phyloP scores from a whole-genome alignment of 768 basidiomycete genomes.

The Rhizopogon rudus region DNA sequence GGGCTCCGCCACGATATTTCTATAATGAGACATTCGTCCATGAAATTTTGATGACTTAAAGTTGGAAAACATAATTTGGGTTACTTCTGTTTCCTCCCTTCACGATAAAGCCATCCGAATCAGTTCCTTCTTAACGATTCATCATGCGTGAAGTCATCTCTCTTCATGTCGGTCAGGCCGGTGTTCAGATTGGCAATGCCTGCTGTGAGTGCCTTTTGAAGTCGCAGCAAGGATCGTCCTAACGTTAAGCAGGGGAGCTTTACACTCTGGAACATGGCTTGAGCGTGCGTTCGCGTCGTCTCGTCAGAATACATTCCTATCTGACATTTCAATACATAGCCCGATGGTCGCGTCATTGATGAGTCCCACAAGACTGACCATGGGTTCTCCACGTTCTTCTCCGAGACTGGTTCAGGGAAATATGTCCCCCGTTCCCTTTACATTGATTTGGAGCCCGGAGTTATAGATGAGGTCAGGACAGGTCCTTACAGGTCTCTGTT shows the following conservation, averaged over 20 bases:
- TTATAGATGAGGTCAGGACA: conserved; percentile 90
- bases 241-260: conserved; percentile 70
- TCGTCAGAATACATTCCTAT: neutral
- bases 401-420: conserved; percentile 89
- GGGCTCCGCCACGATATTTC: conserved; percentile 15
- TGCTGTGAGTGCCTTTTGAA: conserved; percentile 64
- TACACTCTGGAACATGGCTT: conserved; percentile 98
- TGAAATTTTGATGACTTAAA: conserved; percentile 16
- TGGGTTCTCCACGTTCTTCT: conserved; percentile 98
- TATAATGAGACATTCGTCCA: conserved; percentile 14
- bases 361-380: conserved; percentile 60
- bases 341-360: conserved; percentile 84
- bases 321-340: conserved; percentile 38
- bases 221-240: conserved; percentile 7
- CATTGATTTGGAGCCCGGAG: conserved; percentile 93
- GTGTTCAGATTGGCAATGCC: conserved; percentile 91
- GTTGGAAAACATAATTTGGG: neutral
- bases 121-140: conserved; percentile 10
- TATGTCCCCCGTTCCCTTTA: conserved; percentile 96
- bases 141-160: conserved; percentile 93
- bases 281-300: conserved; percentile 53
- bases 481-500: conserved; percentile 92
- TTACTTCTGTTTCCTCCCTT: conserved; percentile 9
- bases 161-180: conserved; percentile 95
- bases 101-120: conserved; percentile 10